These are phyloP conservation scores for Massospora cicadina DNA, from an alignment of 371 early-diverging fungal genomes.

Conservation along the genomic window DNA sequence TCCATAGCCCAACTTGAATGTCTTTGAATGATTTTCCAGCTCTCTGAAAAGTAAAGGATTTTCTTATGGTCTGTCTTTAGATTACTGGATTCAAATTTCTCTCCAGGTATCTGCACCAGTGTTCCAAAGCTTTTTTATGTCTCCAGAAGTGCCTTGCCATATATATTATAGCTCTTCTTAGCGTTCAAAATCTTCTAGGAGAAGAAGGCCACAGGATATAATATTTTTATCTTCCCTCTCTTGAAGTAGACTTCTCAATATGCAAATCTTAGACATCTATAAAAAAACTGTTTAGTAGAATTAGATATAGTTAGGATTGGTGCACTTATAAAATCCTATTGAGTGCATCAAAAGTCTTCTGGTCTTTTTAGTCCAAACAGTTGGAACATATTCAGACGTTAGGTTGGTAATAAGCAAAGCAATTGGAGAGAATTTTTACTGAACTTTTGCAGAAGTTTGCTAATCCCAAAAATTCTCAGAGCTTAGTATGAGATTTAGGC, in stretches of 20 bases:
- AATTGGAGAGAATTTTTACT: not conserved
- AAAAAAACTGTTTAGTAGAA: not conserved
- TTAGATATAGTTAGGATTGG: not conserved
- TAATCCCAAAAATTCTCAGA: not conserved
- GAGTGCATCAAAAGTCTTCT: not conserved
- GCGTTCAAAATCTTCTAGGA: not conserved
- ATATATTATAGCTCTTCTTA: not conserved
- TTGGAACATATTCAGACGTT: not conserved
- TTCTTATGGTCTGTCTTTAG: not conserved
- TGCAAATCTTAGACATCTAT: not conserved
- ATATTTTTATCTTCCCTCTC: not conserved
- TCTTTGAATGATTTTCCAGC: not conserved
- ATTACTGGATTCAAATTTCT: not conserved
- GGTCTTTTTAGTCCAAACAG: not conserved
- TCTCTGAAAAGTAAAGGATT: not conserved
- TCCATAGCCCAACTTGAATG: not conserved
- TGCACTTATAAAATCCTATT: not conserved
- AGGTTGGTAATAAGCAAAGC: not conserved
- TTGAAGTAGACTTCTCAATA: not conserved
- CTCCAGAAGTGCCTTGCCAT: not conserved
- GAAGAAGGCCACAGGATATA: not conserved
- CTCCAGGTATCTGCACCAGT: not conserved
- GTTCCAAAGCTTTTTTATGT: not conserved
- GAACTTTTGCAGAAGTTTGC: not conserved
- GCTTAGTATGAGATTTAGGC: not conserved